Base-by-base conservation (phyloP, 2,329 filamentous ascomycete species). In the Botrytis elliptica region DNA sequence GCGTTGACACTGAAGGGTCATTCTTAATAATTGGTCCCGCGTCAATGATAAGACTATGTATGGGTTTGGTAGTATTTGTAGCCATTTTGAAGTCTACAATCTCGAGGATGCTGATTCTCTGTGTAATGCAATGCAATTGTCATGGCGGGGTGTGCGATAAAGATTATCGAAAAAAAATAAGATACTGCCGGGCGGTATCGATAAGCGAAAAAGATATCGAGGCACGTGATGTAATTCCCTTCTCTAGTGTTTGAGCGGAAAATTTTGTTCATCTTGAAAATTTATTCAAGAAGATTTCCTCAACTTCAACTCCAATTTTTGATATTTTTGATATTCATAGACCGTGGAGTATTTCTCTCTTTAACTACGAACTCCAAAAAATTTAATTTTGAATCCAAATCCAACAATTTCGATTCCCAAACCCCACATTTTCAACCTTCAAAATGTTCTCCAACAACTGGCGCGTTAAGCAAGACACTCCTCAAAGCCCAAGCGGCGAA, bases 21-120 rank as follows among this genome's bases (percentile, higher is more conserved):
- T 98, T 98, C 81, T 95, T 95, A 82, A 99, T 95, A 75, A 99
- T 90, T 12, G 95, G 94, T 40, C 95, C 95, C 4, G 96, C 92
- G 81, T 99, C 96, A 77, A 99, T 88, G 42, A 98, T 88, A 70
- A 98, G 89, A 71, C 91, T 92, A 84, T 97, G 91, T 68, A 97
- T 90, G 0, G 91, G 88, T 81, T 95, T 97, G 29, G 77, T 66
- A 9, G 76, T 75, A 70, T 75, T 73, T n/a, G 75, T 76, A 2
- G 78, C 72, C 79, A 81, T 81, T 72, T 77, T 79, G 6, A 22
- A 29, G 14, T 68, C 29, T 49, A 20, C 33, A 46, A 38, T 36
- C 18, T 22, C 29, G 18, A 44, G 40, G 40, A 55, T 55, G 20
- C 42, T 38, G 33, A 52, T 42, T 52, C 25, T 40, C 42, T 64